Conservation (phyloP, 176 grass and related monocot species). For the barley (Hordeum vulgare) region DNA sequence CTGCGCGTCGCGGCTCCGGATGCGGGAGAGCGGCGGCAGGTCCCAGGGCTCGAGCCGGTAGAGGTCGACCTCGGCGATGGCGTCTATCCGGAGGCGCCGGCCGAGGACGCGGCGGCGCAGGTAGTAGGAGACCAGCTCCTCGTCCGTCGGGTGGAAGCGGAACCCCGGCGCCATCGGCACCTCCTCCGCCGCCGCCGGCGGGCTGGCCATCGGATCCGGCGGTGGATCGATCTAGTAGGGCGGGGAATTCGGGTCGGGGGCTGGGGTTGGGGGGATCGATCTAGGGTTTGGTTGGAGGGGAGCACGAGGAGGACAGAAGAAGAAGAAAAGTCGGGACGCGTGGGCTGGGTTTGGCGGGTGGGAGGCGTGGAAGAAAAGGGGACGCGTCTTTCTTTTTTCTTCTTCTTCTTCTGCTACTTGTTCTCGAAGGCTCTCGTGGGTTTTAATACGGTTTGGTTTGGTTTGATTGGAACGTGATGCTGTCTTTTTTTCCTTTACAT, state of each 20-base stretch:
- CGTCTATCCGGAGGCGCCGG: conserved; percentile 58
- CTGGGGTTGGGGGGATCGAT: not conserved
- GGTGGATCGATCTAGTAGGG: not conserved
- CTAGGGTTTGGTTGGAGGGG: not conserved
- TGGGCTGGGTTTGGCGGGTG: not conserved
- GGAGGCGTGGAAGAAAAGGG: not conserved
- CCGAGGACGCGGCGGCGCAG: conserved; percentile 59
- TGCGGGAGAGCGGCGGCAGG: conserved; percentile 63
- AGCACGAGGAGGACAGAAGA: too few relatives aligned
- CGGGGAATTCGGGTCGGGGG: not conserved
- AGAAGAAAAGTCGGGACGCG: too few relatives aligned
- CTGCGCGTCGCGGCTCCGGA: conserved; percentile 88
- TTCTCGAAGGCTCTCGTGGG: not conserved
- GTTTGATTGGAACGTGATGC: too few relatives aligned
- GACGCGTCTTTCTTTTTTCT: not conserved
- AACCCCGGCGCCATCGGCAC: conserved; percentile 81
- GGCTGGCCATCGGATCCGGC: not conserved
- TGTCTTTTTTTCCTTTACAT: too few relatives aligned
- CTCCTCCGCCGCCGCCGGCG: conserved; percentile 3
- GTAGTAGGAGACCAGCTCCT: conserved; percentile 95
- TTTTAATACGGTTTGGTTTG: too few relatives aligned
- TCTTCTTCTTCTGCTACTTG: not conserved
- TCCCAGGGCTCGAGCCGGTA: conserved; percentile 95
- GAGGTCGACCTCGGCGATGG: conserved; percentile 89
- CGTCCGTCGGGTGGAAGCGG: conserved; percentile 97